A percentile compares a stretch with the other conserved stretches of the same genome.
phyloP scores from a whole-genome alignment of 371 early-diverging fungal species.

The Choanephora cucurbitarum region DNA sequence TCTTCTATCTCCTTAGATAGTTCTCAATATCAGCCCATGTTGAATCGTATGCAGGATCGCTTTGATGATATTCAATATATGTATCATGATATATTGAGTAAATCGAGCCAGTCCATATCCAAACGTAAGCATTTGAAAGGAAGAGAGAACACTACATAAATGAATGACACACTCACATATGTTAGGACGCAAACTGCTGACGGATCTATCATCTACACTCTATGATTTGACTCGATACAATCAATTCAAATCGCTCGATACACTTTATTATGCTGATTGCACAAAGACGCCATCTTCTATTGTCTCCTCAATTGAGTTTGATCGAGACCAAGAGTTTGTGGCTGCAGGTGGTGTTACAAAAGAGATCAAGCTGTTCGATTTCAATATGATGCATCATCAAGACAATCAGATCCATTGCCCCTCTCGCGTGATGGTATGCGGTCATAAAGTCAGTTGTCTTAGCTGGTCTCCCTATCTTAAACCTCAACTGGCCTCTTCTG shows the following conservation, averaged over 20 bases:
- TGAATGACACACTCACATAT: background rate
- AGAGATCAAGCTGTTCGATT: slow-evolving; percentile 91
- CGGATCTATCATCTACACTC: slow-evolving; percentile 66
- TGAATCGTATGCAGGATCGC: slow-evolving; percentile 57
- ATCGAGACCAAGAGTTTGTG: slow-evolving; percentile 88
- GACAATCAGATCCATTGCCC: slow-evolving; percentile 62
- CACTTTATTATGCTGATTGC: slow-evolving; percentile 76
- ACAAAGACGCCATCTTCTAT: slow-evolving; percentile 61
- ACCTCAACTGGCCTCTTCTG: slow-evolving; percentile 78
- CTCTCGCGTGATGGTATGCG: slow-evolving; percentile 58
- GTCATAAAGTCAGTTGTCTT: slow-evolving; percentile 77
- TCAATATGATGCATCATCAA: slow-evolving; percentile 49
- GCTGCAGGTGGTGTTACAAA: slow-evolving; percentile 92
- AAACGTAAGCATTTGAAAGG: no score
- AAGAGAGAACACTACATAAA: no score
- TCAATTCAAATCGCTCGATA: slow-evolving; percentile 69
- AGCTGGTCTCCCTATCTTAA: slow-evolving; percentile 88
- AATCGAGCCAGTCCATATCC: background rate
- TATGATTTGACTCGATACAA: slow-evolving; percentile 68
- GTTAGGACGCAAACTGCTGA: slow-evolving; percentile 9
- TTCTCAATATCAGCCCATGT: slow-evolving; percentile 3
- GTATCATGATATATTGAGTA: slow-evolving; percentile 55
- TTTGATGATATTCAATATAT: slow-evolving; percentile 71
- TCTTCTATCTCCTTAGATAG: background rate
- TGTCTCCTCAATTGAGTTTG: slow-evolving; percentile 91